Base-by-base conservation (phyloP, 208 protist genomes). In the Kentomonas sorsogonicus region DNA sequence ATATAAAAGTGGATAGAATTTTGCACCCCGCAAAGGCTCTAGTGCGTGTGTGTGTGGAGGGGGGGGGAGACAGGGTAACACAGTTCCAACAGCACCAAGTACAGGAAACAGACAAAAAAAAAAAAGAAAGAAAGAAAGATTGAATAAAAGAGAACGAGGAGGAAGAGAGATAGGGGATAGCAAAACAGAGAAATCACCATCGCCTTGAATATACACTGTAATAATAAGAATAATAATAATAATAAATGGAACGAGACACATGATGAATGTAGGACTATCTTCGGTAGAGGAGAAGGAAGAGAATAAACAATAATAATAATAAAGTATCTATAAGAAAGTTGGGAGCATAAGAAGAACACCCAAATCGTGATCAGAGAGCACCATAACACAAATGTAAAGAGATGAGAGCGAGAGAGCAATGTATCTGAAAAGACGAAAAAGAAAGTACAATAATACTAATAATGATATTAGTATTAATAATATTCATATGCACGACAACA, bases 61-160 rank as follows among this genome's bases (percentile, higher is more conserved):
- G n/a, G n/a, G n/a, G n/a, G n/a, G n/a, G n/a, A n/a, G n/a, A n/a
- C n/a, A n/a, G n/a, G n/a, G n/a, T n/a, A n/a, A n/a, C n/a, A n/a
- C n/a, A n/a, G n/a, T n/a, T n/a, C n/a, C n/a, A n/a, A 51, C 40
- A 59, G 23, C 1, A 27, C 33, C 23, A 64, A 6, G 7, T 23
- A 64, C 30, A 43, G n/a, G n/a, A 63, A 16, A 46, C 31, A 38
- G 10, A 52, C 18, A 53, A 30, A 50, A 16, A 18, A 11, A 3
- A 55, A 5, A 40, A 25, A 60, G 48, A 41, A 38, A 60, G 48
- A 41, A 38, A 62, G 43, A 62, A 40, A 62, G 25, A 26, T 36
- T 27, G 3, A 51, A n/a, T 27, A 13, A 4, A 5, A 58, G 4
- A 53, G 9, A 48, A 38, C 9, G 9, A 22, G 1, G 26, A 38